Evolutionary conservation across 2,329 filamentous ascomycete genomes (phyloP), one percentile per base, ranked within the genome.

Genomic region (Truncatella angustata): DNA sequence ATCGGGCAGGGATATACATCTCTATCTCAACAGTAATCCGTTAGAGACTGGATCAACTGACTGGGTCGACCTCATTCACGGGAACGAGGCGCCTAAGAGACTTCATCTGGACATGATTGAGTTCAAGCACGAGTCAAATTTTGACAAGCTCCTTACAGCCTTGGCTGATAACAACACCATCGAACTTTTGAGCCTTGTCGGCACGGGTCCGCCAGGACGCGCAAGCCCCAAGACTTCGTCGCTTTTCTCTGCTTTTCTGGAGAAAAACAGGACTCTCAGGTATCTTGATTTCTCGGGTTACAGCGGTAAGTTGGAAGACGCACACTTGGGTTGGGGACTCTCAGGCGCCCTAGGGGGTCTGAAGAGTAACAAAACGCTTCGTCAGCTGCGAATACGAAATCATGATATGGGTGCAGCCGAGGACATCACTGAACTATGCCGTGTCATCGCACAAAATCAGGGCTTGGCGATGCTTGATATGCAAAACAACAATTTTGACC

Each of bases 81-180:
- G 69, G 49, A 75, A 74, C 12, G 73, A 74, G 55, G 76, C 77
- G 1, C 79, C 79, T 0, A 75, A 70, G 54, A 75, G 72, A 21
- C 65, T 83, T 20, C 76, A 78, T 56, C 64, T 82, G 54, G 76
- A 81, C 56, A 82, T 83, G 79, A 68, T 82, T n/a, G 78, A 82
- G 54, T 82, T 83, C 57, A 68, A 70, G 18, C 65, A 75, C 35
- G 80, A 82, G 60, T 62, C 63, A 9, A 80, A 73, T 59, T 84
- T 79, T 57, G 71, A 79, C 50, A 72, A 72, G 49, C 70, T 84
- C 4, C 63, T 83, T 54, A 68, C 65, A 14, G 77, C 79, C 2
- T 65, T 84, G 46, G 72, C 79, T 0, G 60, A 70, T n/a, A 80
- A 79, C 54, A 72, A 66, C 11, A 73, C 75, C 4, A 76, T 84